phyloP scores from a whole-genome alignment of 1,284 basidiomycete species.

The Ustilago esculenta region DNA sequence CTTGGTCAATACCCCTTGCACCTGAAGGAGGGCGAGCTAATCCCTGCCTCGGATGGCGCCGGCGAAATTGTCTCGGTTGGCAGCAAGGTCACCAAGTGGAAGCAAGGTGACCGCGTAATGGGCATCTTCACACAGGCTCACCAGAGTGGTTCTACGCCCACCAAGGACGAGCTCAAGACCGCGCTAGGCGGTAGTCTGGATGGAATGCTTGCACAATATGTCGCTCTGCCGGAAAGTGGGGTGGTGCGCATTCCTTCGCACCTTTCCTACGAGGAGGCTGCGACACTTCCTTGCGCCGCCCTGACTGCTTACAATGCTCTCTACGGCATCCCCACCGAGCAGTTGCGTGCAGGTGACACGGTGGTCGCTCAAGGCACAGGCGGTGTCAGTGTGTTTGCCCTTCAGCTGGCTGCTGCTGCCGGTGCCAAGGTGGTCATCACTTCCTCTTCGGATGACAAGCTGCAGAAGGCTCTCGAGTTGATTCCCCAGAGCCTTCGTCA shows the following conservation, averaged over 20 bases:
- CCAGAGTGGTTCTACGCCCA: conserved; percentile 64
- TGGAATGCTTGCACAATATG: conserved; percentile 74
- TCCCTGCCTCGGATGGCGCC: conserved; percentile 75
- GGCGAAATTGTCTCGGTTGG: conserved; percentile 74
- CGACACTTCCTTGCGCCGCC: conserved; percentile 70
- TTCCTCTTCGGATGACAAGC: conserved; percentile 74
- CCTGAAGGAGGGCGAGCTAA: conserved; percentile 59
- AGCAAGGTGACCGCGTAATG: conserved; percentile 73
- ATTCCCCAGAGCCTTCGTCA: conserved; percentile 53
- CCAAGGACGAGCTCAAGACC: conserved; percentile 60
- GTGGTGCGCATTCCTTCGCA: conserved; percentile 67
- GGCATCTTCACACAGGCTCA: conserved; percentile 60
- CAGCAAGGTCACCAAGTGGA: conserved; percentile 71
- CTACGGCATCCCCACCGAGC: conserved; percentile 69
- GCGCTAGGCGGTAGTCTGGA: conserved; percentile 71
- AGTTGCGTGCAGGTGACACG: conserved; percentile 69
- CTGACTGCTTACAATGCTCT: conserved; percentile 72
- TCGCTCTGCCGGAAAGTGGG: conserved; percentile 49
- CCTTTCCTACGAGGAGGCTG: conserved; percentile 72
- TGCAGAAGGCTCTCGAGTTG: conserved; percentile 59
- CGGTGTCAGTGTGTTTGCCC: conserved; percentile 72
- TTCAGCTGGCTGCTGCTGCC: conserved; percentile 72
- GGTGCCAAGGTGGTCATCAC: conserved; percentile 74
- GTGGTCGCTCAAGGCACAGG: conserved; percentile 74
- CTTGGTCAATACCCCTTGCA: conserved; percentile 37